These are phyloP conservation scores for Pythium guiyangense DNA, from an alignment of 352 stramenopile genomes.

Conservation along the genomic window DNA sequence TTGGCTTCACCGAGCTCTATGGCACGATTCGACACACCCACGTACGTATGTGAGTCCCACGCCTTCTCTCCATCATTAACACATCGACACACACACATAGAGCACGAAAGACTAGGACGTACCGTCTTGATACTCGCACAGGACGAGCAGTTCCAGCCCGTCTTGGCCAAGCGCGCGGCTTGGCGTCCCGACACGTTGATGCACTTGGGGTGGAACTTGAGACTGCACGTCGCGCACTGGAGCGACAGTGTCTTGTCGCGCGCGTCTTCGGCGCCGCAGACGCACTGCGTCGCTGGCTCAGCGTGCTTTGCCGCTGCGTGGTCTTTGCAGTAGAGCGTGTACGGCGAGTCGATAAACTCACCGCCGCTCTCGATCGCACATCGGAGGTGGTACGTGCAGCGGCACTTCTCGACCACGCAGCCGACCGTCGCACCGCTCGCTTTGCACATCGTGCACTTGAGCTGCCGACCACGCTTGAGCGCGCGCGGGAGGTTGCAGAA, in stretches of 20 bases:
- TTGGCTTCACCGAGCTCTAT: conserved; percentile 10
- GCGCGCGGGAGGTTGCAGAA: conserved; percentile 77
- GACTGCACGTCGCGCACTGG: conserved; percentile 54
- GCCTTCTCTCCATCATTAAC: neutral
- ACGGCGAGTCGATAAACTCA: conserved; percentile 67
- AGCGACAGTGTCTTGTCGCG: conserved; percentile 49
- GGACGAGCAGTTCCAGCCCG: conserved; percentile 30
- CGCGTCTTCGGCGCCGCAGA: conserved; percentile 40
- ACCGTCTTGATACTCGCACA: conserved; percentile 25
- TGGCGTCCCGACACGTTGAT: conserved; percentile 76
- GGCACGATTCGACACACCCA: neutral
- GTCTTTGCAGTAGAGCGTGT: conserved; percentile 68
- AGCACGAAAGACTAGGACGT: neutral
- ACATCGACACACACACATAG: neutral
- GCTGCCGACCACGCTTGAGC: conserved; percentile 75
- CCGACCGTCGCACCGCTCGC: conserved; percentile 65
- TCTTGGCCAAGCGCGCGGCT: conserved; percentile 48
- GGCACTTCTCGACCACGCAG: conserved; percentile 74
- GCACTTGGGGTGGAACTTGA: conserved; percentile 75
- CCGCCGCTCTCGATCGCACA: conserved; percentile 71
- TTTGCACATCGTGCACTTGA: conserved; percentile 71
- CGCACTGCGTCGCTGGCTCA: conserved; percentile 32
- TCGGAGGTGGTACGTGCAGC: conserved; percentile 73
- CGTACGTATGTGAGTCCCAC: neutral
- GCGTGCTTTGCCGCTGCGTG: conserved; percentile 43